Evolutionary conservation across 345 rosid genomes (phyloP), one percentile per base, ranked within the genome.

Genomic region (Citrus australasica): DNA sequence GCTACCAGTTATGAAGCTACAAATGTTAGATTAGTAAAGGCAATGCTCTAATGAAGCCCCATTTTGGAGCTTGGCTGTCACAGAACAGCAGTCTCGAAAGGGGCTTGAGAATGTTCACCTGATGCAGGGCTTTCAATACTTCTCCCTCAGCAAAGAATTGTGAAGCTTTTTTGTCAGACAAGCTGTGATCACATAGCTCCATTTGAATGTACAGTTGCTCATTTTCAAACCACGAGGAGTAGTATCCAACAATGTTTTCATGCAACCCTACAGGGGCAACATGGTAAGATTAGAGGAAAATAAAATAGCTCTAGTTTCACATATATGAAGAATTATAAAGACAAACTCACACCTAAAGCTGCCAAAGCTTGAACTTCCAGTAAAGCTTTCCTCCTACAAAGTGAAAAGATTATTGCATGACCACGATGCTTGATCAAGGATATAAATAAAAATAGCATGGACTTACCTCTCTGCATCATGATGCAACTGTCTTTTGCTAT

Each of bases 291-390:
- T 10, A 77, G 14, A 67, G 14, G 67, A 30, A 58, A n/a, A 79
- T 28, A 67, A 51, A 75, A 22, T 30, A 67, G 51, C 62, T 66
- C 35, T 67, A 33, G 55, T 65, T 38, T 42, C 35, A 24, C 24
- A 74, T 60, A 24, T 33, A 35, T 77, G 30, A 78, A 69, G 48
- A 25, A 62, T 7, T 56, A 56, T 9, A 35, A 58, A 37, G 59
- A 40, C 62, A 48, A 63, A 65, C 6, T 21, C 69, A 71, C 85
- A 96, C 98, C 99, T 84, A 92, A 79, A 79, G 98, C 98, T 48
- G 98, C 99, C 88, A 94, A 85, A 82, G 97, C 93, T 87, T 97
- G 99, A 79, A 93, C 99, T 92, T 97, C 99, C 98, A 97, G 92
- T 82, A 94, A 88, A 86, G 98, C 98, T 87, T 93, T 93, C 86